Evolutionary conservation across 2,329 filamentous ascomycete species (phyloP).

Genomic region (Cytospora chrysosperma): DNA sequence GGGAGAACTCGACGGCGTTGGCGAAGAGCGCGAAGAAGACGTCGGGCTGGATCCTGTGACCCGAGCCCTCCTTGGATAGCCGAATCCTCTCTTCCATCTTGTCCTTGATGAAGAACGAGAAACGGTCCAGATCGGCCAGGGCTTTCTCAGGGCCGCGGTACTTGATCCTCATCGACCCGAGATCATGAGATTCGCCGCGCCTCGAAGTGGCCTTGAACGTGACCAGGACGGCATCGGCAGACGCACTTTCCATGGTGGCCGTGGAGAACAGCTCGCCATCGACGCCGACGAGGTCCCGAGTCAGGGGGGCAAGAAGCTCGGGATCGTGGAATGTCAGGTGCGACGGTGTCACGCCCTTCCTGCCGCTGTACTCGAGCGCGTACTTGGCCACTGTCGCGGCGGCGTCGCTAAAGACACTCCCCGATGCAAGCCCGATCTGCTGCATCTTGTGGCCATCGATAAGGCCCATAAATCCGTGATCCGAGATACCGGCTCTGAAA

Average conservation of each 20-base stretch:
- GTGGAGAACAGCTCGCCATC: no score
- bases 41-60: slow-evolving; percentile 14
- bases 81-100: slow-evolving; percentile 11
- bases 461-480: slow-evolving; percentile 53
- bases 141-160: slow-evolving; percentile 10
- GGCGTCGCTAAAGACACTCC: slow-evolving; percentile 15
- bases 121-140: slow-evolving; percentile 16
- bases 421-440: slow-evolving; percentile 8
- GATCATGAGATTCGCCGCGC: not conserved
- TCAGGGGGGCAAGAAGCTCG: slow-evolving; percentile 10
- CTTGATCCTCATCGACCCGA: slow-evolving; percentile 13
- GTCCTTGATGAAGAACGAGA: slow-evolving; percentile 10
- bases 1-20: slow-evolving; percentile 26
- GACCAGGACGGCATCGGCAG: slow-evolving; percentile 1
- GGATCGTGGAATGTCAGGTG: not conserved
- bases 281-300: slow-evolving; percentile 1
- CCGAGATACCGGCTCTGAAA: slow-evolving; percentile 39
- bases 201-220: slow-evolving; percentile 6
- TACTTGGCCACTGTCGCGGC: slow-evolving; percentile 10
- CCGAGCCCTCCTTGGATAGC: not conserved
- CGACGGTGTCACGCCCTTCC: slow-evolving; percentile 1
- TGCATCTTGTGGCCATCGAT: slow-evolving; percentile 54
- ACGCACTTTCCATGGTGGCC: no score
- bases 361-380: not conserved
- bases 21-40: slow-evolving; percentile 30